A percentile compares a stretch with the other conserved stretches of the same genome.
These are phyloP conservation scores for Sphagnum fallax DNA, from an alignment of 228 moss, liverwort and hornwort genomes.

Conservation along the genomic window DNA sequence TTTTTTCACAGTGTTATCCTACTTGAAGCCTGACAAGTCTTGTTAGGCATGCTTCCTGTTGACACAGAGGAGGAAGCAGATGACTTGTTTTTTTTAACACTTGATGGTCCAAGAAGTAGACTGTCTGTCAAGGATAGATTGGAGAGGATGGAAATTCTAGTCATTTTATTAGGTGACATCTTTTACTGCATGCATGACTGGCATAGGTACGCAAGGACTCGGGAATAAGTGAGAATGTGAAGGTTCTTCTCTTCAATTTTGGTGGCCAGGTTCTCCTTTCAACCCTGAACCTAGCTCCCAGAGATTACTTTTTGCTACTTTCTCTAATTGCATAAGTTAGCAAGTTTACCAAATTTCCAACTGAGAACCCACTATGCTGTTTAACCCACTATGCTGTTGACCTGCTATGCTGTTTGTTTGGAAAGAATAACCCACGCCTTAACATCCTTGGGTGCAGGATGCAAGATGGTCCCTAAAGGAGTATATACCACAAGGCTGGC, in stretches of 20 bases:
- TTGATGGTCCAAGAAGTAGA: neutral
- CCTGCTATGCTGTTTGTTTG: no score
- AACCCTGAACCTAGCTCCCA: neutral
- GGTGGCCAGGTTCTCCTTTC: conserved; percentile 66
- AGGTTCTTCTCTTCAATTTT: conserved; percentile 77
- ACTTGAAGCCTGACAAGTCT: neutral
- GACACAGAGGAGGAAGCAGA: neutral
- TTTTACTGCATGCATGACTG: neutral
- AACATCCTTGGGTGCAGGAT: conserved; percentile 32
- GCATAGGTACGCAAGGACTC: conserved; percentile 68
- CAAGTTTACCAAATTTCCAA: no score
- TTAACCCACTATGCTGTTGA: no score
- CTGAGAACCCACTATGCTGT: no score
- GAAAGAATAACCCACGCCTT: no score
- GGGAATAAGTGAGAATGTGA: conserved; percentile 50
- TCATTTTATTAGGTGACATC: no score
- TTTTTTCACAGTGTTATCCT: neutral
- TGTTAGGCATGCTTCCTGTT: neutral
- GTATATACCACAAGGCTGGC: conserved; percentile 71
- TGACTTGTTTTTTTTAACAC: no score
- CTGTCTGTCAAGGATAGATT: no score
- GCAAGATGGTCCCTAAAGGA: conserved; percentile 74
- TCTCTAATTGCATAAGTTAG: no score
- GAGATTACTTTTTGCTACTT: neutral
- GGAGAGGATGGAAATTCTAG: no score